Evolutionary conservation across 164 flowering plant species (phyloP), one percentile per base, ranked within the genome.

Genomic region (Aristolochia contorta): DNA sequence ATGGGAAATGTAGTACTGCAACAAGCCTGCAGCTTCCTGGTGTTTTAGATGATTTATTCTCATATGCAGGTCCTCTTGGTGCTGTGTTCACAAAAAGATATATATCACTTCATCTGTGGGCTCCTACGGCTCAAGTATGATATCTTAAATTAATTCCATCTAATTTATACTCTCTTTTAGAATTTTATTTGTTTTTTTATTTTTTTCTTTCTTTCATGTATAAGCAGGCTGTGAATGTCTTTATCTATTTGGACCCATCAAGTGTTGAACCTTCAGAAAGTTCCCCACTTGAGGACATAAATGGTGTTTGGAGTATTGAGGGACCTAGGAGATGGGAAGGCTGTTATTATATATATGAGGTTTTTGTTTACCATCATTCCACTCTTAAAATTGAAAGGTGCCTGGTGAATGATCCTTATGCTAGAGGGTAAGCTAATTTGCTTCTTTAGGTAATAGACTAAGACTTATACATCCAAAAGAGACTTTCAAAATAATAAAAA

Each of bases 101-200:
- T 59, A 75, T 89, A 18, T 78, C 87, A 18, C 79, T 92, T 43
- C 76, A 85, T 79, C 86, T 92, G 30, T 92, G 96, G 96, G 87
- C 96, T 54, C 98, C 98, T 15, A 89, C 96, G 65, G 98, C 98
- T 65, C 98, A 87, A 69, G 98, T 89, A 81, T 65, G 46, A 27
- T 6, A 27, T 25, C 41, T 47, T 59, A 21, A 19, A 54, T 22
- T 4, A 54, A 15, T 19, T 57, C 41, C n/a, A 16, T 16, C 60
- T 37, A 6, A 12, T 50, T 37, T 61, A 49, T n/a, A 2, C 54
- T 20, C 48, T 59, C 47, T 12, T 32, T 25, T 54, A 4, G 19
- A 16, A 37, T 22, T 47, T 51, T 21, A 49, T 21, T 22, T 46
- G 22, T 9, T 7, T 20, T 16, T 48, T 24, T 54, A 27, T 54